Conservation (phyloP, 352 stramenopile species). For the Phytopythium chamaehyphon region DNA sequence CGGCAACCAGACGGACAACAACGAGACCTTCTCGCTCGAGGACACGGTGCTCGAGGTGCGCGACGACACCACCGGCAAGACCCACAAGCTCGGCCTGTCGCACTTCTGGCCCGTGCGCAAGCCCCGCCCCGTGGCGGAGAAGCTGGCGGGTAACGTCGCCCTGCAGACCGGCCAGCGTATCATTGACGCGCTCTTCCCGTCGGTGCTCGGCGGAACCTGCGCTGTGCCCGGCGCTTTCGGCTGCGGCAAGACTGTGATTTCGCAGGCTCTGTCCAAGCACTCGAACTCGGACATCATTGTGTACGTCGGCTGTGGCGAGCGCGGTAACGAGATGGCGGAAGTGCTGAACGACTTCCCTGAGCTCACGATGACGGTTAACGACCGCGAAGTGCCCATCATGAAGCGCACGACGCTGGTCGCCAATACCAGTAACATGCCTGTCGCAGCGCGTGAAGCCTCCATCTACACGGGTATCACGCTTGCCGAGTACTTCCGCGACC, state of each 20-base stretch:
- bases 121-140: constrained; percentile 96
- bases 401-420: constrained; percentile 99
- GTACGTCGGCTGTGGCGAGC: constrained; percentile 99
- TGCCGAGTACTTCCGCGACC: constrained; percentile 99
- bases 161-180: constrained; percentile 98
- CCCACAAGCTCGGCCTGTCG: constrained; percentile 94
- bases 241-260: constrained; percentile 99
- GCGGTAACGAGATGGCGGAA: constrained; percentile 99
- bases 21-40: constrained; percentile 95
- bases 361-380: constrained; percentile 98
- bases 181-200: constrained; percentile 99
- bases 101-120: constrained; percentile 99
- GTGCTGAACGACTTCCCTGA: constrained; percentile 99
- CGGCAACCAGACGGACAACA: constrained; percentile 93
- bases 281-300: constrained; percentile 99
- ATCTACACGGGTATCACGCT: constrained; percentile 99
- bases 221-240: constrained; percentile 99
- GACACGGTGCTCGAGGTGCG: constrained; percentile 99
- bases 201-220: constrained; percentile 98
- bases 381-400: constrained; percentile 98
- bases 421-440: constrained; percentile 99
- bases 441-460: constrained; percentile 98
- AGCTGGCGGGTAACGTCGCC: constrained; percentile 96
- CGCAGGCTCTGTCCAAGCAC: constrained; percentile 99
- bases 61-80: constrained; percentile 94